Conservation (phyloP, 2,329 filamentous ascomycete species). For the Alternaria arborescens region DNA sequence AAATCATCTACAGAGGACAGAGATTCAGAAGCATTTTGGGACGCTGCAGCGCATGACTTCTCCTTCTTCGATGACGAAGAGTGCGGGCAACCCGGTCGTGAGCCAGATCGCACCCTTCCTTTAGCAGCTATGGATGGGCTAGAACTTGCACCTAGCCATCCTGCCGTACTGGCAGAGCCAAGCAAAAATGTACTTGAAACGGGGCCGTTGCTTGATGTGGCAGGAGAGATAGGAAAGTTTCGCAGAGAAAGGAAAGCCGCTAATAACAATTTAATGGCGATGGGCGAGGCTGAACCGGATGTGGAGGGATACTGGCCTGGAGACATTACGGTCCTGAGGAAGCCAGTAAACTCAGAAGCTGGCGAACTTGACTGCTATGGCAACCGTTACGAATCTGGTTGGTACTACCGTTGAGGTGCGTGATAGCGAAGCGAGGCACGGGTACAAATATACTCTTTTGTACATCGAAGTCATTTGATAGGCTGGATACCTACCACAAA, state of each 20-base stretch:
- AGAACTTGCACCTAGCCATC: slow-evolving; percentile 36
- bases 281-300: slow-evolving; percentile 42
- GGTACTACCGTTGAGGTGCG: slow-evolving; percentile 57
- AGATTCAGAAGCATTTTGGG: slow-evolving; percentile 68
- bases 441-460: background rate
- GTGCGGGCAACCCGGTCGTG: slow-evolving; percentile 59
- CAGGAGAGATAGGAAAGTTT: slow-evolving; percentile 63
- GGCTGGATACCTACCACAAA: background rate
- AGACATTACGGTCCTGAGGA: slow-evolving; percentile 65
- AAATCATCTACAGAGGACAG: slow-evolving; percentile 67
- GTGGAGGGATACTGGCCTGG: slow-evolving; percentile 69
- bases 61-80: slow-evolving; percentile 69
- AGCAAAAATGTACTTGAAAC: slow-evolving; percentile 7
- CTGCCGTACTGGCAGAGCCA: slow-evolving; percentile 19
- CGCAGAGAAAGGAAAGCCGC: slow-evolving; percentile 61
- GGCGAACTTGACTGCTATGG: slow-evolving; percentile 61
- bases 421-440: background rate
- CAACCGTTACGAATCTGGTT: slow-evolving; percentile 63
- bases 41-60: slow-evolving; percentile 67
- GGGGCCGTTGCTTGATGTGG: slow-evolving; percentile 55
- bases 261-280: slow-evolving; percentile 52
- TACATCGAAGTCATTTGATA: background rate
- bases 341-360: slow-evolving; percentile 49
- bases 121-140: slow-evolving; percentile 58
- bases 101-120: slow-evolving; percentile 56